A percentile compares a stretch with the other conserved stretches of the same genome.
Evolutionary conservation across 352 stramenopile species (phyloP).

Genomic region (Ophiocytium majus): DNA sequence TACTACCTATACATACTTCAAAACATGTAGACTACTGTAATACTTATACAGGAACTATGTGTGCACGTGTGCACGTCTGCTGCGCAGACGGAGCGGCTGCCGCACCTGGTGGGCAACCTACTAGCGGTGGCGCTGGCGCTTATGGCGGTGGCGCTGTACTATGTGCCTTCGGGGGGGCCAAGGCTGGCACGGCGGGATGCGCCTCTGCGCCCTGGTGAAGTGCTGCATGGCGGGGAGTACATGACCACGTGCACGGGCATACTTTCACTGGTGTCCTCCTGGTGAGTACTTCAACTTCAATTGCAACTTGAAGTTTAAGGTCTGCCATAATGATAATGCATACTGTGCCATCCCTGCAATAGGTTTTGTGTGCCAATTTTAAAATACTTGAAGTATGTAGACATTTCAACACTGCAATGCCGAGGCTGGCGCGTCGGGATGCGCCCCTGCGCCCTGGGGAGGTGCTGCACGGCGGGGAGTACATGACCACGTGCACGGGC

Average conservation of each 20-base stretch:
- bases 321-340: no score
- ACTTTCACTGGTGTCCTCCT: background rate
- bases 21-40: no score
- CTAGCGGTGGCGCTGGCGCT: background rate
- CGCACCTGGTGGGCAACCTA: background rate
- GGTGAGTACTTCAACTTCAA: no score
- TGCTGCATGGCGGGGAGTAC: constrained; percentile 1
- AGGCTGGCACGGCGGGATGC: background rate
- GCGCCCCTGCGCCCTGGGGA: background rate
- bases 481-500: constrained; percentile 16
- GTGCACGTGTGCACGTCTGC: no score
- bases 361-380: no score
- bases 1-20: no score
- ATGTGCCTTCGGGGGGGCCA: background rate
- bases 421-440: background rate
- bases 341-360: no score
- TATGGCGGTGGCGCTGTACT: constrained; percentile 8
- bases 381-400: no score
- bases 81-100: constrained; percentile 5
- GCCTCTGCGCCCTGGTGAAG: background rate
- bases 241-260: constrained; percentile 15
- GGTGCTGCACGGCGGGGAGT: background rate
- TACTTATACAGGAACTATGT: no score
- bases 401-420: no score
- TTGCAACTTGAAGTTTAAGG: no score